Percentiles rank a stretch among this genome's conserved stretches.
Conservation (phyloP, 1,284 basidiomycete genomes). For the Pascua sp. region DNA sequence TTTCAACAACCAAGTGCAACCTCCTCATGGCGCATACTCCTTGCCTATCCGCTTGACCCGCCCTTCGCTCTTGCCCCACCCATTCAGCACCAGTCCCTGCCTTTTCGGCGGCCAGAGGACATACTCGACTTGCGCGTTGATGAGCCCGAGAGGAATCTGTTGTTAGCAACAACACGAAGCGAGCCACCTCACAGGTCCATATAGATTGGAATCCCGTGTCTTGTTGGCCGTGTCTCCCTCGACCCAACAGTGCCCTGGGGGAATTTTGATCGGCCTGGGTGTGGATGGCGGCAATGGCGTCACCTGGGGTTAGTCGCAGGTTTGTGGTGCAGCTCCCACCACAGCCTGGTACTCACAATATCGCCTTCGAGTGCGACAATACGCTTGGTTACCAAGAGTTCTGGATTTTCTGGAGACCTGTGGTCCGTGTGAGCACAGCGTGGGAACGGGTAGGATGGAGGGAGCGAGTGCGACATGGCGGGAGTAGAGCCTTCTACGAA, state of each 20-base stretch:
- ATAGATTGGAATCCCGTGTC: constrained; percentile 52
- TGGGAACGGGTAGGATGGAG: too few relatives aligned
- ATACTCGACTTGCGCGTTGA: constrained; percentile 48
- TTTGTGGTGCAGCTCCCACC: not conserved
- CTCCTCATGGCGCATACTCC: not conserved
- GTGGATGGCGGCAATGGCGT: constrained; percentile 46
- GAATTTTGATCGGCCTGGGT: constrained; percentile 45
- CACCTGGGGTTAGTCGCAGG: constrained; percentile 28
- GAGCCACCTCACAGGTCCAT: constrained; percentile 51
- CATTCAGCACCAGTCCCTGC: constrained; percentile 27
- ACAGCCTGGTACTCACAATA: constrained; percentile 35
- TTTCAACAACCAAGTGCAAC: too few relatives aligned
- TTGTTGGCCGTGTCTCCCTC: constrained; percentile 55
- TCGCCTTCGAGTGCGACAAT: constrained; percentile 56
- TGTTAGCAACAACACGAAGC: not conserved
- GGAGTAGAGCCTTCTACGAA: too few relatives aligned
- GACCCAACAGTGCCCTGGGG: constrained; percentile 53
- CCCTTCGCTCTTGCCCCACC: constrained; percentile 31
- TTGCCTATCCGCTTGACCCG: constrained; percentile 25
- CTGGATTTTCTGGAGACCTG: constrained; percentile 53
- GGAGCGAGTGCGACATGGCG: too few relatives aligned
- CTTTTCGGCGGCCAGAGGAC: constrained; percentile 51
- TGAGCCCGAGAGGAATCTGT: constrained; percentile 49
- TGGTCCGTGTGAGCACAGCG: not conserved
- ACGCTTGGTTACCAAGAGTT: constrained; percentile 54